Percentiles rank a stretch among this genome's conserved stretches.
These are phyloP conservation scores for Babjeviella inositovora DNA, from an alignment of 805 yeast genomes.

Conservation along the genomic window DNA sequence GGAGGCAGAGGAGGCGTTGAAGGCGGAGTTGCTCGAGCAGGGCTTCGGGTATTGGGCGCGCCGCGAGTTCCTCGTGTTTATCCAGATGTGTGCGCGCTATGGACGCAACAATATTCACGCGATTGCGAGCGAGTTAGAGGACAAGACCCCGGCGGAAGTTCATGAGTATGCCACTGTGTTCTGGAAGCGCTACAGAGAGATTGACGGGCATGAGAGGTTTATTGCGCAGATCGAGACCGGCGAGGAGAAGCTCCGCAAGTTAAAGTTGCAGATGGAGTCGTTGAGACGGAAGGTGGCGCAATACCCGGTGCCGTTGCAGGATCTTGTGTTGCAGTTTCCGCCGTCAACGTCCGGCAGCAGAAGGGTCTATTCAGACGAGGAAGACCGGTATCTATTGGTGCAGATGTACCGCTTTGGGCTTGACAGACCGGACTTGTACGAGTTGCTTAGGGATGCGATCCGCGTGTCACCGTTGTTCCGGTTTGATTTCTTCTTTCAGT, in stretches of 20 bases:
- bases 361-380: constrained; percentile 64
- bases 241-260: constrained; percentile 61
- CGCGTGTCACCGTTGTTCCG: constrained; percentile 64
- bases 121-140: constrained; percentile 70
- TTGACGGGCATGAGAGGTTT: constrained; percentile 83
- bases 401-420: constrained; percentile 71
- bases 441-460: constrained; percentile 59
- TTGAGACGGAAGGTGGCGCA: constrained; percentile 59
- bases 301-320: constrained; percentile 67
- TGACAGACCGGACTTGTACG: constrained; percentile 67
- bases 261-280: constrained; percentile 60
- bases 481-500: constrained; percentile 76
- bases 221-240: constrained; percentile 74
- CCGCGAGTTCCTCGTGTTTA: constrained; percentile 74
- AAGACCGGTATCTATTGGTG: constrained; percentile 75
- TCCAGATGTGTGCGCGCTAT: constrained; percentile 55
- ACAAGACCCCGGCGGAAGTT: constrained; percentile 69
- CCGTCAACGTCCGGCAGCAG: constrained; percentile 52
- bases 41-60: constrained; percentile 81
- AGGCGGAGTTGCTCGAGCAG: constrained; percentile 36
- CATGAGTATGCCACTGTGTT: constrained; percentile 62
- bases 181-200: constrained; percentile 64
- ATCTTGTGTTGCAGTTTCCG: constrained; percentile 55
- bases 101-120: constrained; percentile 63
- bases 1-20: constrained; percentile 59